Evolutionary conservation across 176 grass and related monocot species (phyloP), one percentile per base, ranked within the genome.

Genomic region (Aegilops umbellulata): DNA sequence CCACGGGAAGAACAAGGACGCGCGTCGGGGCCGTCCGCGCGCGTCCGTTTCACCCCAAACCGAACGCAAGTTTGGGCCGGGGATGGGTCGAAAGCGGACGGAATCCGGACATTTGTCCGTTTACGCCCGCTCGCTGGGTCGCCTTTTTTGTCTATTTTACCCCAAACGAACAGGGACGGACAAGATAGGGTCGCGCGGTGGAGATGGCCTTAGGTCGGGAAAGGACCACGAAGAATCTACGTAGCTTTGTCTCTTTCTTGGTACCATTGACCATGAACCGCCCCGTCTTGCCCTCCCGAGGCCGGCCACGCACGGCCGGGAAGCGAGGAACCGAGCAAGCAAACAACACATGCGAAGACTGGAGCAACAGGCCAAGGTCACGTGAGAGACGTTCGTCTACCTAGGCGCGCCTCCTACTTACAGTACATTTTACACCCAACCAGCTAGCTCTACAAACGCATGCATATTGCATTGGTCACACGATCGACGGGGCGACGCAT

Each of bases 171-270:
- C n/a, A n/a, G n/a, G n/a, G n/a, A n/a, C n/a, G n/a, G n/a, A n/a
- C n/a, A n/a, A n/a, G n/a, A n/a, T n/a, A n/a, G n/a, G 35, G 7
- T 36, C 35, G 35, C 35, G 7, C 35, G 7, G 1, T 36, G 35
- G 35, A 36, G 35, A 7, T 36, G 35, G 7, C 35, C 17, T 67
- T 72, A 73, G 69, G 39, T 44, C 24, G 25, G 7, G 22, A 2
- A 23, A 89, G 87, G 87, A 85, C 44, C 77, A 80, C 75, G 24
- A 39, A 74, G 67, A 89, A 89, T 80, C 82, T 36, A 74, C 57
- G 41, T 22, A 63, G 80, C 26, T 46, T 83, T 78, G 41, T 82
- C 35, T 24, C 46, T 76, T 77, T 47, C 41, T 74, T 47, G 1
- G 71, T 49, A 29, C 6, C 41, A 39, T 22, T 51, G 47, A 51